Evolutionary conservation across 805 yeast species (phyloP).

Genomic region (Candida ovalis): DNA sequence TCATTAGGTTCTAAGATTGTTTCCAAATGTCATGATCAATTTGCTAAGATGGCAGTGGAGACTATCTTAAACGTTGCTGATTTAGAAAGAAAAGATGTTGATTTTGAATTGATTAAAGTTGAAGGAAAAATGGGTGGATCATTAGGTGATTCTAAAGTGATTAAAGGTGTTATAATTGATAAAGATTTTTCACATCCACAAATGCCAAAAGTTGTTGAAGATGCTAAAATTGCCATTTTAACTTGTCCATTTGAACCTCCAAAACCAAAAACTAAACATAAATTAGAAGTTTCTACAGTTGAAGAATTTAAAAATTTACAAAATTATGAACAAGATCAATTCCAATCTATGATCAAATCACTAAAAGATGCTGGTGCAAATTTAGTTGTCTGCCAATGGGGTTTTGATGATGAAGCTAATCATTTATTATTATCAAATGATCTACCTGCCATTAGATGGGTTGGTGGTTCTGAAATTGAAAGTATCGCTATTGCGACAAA

Average conservation of each 20-base stretch:
- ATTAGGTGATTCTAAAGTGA: slow-evolving; percentile 75
- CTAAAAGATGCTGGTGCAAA: slow-evolving; percentile 93
- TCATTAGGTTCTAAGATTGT: slow-evolving; percentile 95
- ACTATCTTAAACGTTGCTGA: slow-evolving; percentile 92
- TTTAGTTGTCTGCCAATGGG: slow-evolving; percentile 98
- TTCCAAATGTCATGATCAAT: slow-evolving; percentile 87
- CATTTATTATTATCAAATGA: slow-evolving; percentile 84
- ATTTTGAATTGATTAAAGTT: slow-evolving; percentile 91
- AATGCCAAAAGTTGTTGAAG: slow-evolving; percentile 79
- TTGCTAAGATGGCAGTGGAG: slow-evolving; percentile 96
- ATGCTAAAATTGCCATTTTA: slow-evolving; percentile 88
- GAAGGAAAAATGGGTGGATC: slow-evolving; percentile 97
- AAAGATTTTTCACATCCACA: slow-evolving; percentile 98
- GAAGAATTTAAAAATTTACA: slow-evolving; percentile 92
- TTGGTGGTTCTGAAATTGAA: slow-evolving; percentile 96
- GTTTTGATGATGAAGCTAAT: slow-evolving; percentile 98
- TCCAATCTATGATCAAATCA: slow-evolving; percentile 80
- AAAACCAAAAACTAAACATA: slow-evolving; percentile 98
- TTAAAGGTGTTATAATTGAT: slow-evolving; percentile 90
- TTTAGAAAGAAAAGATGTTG: slow-evolving; percentile 88
- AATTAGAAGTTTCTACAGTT: slow-evolving; percentile 86
- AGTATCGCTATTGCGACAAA: slow-evolving; percentile 95
- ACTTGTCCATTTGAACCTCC: slow-evolving; percentile 99
- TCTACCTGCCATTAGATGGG: slow-evolving; percentile 97
- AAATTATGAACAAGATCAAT: slow-evolving; percentile 86